Percentiles rank a stretch among this genome's conserved stretches.
Evolutionary conservation across 2,329 filamentous ascomycete genomes (phyloP).

Genomic region (Thielaviopsis populi): DNA sequence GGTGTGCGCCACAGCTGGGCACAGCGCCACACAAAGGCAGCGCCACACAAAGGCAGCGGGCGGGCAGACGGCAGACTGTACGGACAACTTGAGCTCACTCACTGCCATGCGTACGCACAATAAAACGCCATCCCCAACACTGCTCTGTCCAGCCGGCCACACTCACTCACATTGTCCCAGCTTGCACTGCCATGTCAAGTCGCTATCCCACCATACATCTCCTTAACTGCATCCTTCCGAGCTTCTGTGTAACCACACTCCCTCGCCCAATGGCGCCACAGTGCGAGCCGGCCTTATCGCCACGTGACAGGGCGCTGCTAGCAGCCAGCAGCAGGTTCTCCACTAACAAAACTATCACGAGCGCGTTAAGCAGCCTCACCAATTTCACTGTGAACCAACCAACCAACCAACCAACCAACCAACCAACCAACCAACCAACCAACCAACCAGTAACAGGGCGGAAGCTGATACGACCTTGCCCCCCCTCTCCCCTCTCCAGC

Average conservation of each 20-base stretch:
- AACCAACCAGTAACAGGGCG: neutral
- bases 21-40: neutral
- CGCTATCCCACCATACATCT: neutral
- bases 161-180: too few relatives aligned
- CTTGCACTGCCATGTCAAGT: too few relatives aligned
- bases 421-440: neutral
- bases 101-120: too few relatives aligned
- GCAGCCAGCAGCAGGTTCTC: neutral
- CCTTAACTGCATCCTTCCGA: neutral
- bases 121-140: too few relatives aligned
- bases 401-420: neutral
- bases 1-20: neutral
- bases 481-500: neutral
- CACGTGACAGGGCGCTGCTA: constrained; percentile 3
- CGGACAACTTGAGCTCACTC: neutral
- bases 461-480: neutral
- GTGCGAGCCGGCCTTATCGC: neutral
- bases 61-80: neutral
- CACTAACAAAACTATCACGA: neutral
- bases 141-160: too few relatives aligned
- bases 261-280: neutral
- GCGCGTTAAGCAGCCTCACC: neutral
- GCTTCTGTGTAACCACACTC: neutral
- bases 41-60: neutral
- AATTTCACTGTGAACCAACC: too few relatives aligned